Evolutionary conservation across 495 filamentous ascomycete species (phyloP), one percentile per base, ranked within the genome.

Genomic region (Hypoxylon lenormandii): DNA sequence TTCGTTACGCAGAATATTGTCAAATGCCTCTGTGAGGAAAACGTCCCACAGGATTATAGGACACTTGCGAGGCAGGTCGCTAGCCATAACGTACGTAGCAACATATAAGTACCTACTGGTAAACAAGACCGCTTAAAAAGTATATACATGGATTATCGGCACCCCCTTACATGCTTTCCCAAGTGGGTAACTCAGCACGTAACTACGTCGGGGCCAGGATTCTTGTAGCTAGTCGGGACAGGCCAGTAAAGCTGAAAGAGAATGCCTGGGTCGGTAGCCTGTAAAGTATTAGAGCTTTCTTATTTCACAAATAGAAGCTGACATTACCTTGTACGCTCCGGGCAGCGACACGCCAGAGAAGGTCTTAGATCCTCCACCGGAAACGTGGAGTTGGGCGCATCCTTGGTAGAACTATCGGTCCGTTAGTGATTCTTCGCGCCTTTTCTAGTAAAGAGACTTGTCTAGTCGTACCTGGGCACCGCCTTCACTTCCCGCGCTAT

Each of bases 401-500:
- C 67, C 75, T 50, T 84, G 73, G 62, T 86, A 87, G 63, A 86
- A 86, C 75, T 81, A 75, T 7, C 7, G 8, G 21, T 15, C 15
- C 18, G 19, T 51, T 23, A 42, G 6, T 37, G 1, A 19, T 28
- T 22, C 3, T 5, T 10, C 8, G 36, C 5, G 1, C 13, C 4
- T 12, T n/a, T 36, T 13, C 10, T 1, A 7, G 30, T 33, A 33
- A 33, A 33, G 30, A 33, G 28, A n/a, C 5, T 4, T 16, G 16
- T 45, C 16, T 11, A 13, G 18, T n/a, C 84, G 83, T 64, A 84
- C 83, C 75, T 87, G 84, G 7, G 86, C 83, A 15, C 83, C 83
- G 8, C 75, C 77, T 15, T 61, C 66, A 6, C 42, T 48, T 50
- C 71, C 62, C 11, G 84, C 85, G 37, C 68, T 70, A 61, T 86